Conservation (phyloP, 1,284 basidiomycete genomes). For the Cystobasidiaceae sp. region DNA sequence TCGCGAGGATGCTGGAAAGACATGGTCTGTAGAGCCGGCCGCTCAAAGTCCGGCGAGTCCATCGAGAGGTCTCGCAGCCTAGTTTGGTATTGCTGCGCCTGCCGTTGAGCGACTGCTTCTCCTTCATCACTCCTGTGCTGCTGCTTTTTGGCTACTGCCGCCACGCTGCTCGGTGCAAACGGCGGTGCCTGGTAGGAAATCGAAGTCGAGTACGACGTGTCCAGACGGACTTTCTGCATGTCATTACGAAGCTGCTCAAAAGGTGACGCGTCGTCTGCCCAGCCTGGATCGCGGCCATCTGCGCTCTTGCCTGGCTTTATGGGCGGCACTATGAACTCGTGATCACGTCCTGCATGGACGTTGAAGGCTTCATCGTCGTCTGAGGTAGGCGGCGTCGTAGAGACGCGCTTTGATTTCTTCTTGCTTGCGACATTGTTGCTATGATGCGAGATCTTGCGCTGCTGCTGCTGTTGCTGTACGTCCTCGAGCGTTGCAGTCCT, state of each 20-base stretch:
- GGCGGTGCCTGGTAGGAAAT: conserved; percentile 14
- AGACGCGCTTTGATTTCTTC: not conserved
- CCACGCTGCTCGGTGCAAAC: conserved; percentile 14
- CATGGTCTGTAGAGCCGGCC: conserved; percentile 38
- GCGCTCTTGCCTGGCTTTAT: not conserved
- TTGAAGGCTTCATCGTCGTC: not conserved
- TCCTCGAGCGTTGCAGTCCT: not conserved
- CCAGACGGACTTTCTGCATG: conserved; percentile 25
- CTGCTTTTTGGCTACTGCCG: conserved; percentile 11
- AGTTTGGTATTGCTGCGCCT: conserved; percentile 15
- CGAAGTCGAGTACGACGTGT: not conserved
- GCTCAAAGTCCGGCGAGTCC: conserved; percentile 40
- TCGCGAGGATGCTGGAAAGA: conserved; percentile 27
- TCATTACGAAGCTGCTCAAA: conserved; percentile 31
- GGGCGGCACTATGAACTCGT: conserved; percentile 6
- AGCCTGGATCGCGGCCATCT: conserved; percentile 9
- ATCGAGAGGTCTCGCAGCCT: conserved; percentile 35
- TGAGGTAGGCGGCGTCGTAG: not conserved
- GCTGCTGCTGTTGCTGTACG: not conserved
- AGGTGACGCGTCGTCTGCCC: conserved; percentile 31
- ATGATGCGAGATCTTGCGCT: not conserved
- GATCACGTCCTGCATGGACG: not conserved
- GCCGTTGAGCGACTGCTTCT: conserved; percentile 9
- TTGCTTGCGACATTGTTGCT: not conserved
- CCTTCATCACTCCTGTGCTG: too few species aligned